Base-by-base conservation (phyloP, 306 rosid species). In the Comarum palustre region DNA sequence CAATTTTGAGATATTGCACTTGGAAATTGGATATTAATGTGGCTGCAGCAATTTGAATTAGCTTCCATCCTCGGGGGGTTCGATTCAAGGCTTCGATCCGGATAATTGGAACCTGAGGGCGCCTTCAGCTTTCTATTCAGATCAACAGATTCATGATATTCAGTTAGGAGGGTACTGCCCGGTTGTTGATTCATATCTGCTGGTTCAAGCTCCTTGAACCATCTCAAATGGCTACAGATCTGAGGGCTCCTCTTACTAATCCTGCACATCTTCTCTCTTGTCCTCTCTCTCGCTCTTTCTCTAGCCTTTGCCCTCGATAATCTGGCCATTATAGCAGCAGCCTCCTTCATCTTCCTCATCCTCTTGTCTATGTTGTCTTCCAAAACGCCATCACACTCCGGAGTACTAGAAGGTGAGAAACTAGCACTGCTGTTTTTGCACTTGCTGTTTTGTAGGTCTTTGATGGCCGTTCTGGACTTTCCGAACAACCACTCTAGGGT, bases 401-500 rank as follows among this genome's bases (percentile, higher is more conserved):
- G 85, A 34, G 80, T 73, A 7, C 65, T 29, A 59, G 39, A 59
- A 31, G 88, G 69, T 76, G 77, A 48, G 50, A 55, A 43, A 17
- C 68, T 79, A 47, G 75, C 73, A 14, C 57, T 71, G 64, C 57
- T 71, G 64, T 68, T 69, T 59, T 68, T 87, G 50, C 77, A 13
- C 65, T 59, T 84, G 32, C 55, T 39, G 0, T 48, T 57, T 42
- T 85, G 78, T 1, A 85, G 84, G 32, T 91, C 90, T 62, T 75
- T 81, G 63, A 94, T 94, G 36, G 92, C 97, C 45, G 75, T 87
- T 76, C 77, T 85, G 17, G 97, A 89, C 83, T 91, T 89, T 20
- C 66, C 73, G 77, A 94, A 85, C 61, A 94, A 90, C 98, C 98
- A 94, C n/a, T 94, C 97, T 3, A 94, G 89, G 76, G 98, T 94